Percentiles rank a stretch among this genome's conserved stretches.
phyloP scores from a whole-genome alignment of 352 stramenopile genomes.

The Phytophthora sojae region DNA sequence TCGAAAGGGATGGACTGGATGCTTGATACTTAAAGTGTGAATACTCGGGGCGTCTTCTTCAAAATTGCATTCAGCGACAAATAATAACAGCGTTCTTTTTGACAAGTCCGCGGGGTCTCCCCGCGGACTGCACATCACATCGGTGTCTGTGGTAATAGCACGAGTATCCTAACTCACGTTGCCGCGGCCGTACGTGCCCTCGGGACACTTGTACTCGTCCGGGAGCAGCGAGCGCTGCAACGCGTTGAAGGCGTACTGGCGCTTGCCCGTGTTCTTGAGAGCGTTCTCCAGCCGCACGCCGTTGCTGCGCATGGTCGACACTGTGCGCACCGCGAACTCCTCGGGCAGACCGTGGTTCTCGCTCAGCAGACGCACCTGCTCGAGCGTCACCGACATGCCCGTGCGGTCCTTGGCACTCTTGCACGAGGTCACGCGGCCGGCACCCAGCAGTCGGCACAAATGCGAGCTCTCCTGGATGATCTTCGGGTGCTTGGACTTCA shows the following conservation, averaged over 20 bases:
- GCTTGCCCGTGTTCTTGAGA: conserved; percentile 83
- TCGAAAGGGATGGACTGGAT: too few species aligned
- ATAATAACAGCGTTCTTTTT: conserved; percentile 36
- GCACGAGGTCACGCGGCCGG: conserved; percentile 93
- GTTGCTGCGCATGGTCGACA: conserved; percentile 83
- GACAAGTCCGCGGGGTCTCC: background rate
- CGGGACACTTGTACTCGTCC: conserved; percentile 80
- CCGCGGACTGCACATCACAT: conserved; percentile 9
- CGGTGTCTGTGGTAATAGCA: conserved; percentile 4
- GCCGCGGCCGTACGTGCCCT: conserved; percentile 83
- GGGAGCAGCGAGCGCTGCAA: conserved; percentile 80
- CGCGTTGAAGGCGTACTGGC: conserved; percentile 78
- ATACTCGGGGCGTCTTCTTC: conserved; percentile 1
- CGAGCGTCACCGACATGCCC: conserved; percentile 96
- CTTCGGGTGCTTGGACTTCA: conserved; percentile 81
- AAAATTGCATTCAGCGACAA: conserved; percentile 43
- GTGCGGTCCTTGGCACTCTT: conserved; percentile 97
- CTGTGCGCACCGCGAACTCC: conserved; percentile 65
- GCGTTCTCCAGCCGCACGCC: conserved; percentile 74
- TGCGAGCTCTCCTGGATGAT: conserved; percentile 77
- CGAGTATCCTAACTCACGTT: conserved; percentile 64
- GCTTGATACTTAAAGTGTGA: too few species aligned
- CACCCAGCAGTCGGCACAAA: conserved; percentile 85
- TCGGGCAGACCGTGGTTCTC: conserved; percentile 67
- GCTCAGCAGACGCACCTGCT: conserved; percentile 81